A percentile compares a stretch with the other conserved stretches of the same genome.
phyloP scores from a whole-genome alignment of 2,329 filamentous ascomycete species.

The Pseudogymnoascus sp. region DNA sequence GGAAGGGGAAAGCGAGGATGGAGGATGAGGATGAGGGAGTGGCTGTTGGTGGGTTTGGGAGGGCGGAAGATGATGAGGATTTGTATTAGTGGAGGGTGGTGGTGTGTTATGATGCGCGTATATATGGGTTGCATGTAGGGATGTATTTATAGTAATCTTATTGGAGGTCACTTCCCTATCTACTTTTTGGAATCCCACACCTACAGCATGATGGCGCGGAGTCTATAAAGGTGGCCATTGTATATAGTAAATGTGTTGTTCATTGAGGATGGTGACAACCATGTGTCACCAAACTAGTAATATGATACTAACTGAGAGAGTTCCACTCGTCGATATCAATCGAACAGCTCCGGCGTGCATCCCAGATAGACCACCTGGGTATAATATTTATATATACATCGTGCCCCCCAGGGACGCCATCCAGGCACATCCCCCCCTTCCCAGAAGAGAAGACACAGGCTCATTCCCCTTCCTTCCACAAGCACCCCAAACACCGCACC shows the following conservation, averaged over 20 bases:
- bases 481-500: slow-evolving; percentile 56
- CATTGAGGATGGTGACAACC: not conserved
- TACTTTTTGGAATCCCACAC: not conserved
- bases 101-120: not conserved
- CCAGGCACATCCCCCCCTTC: not conserved
- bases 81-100: slow-evolving; percentile 23
- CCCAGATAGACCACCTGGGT: slow-evolving; percentile 1
- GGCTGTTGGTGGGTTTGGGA: slow-evolving; percentile 17
- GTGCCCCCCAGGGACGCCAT: not conserved
- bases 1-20: slow-evolving; percentile 37
- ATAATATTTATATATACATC: slow-evolving; percentile 6
- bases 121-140: not conserved
- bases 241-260: not conserved
- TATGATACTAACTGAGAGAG: not conserved
- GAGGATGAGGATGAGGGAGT: slow-evolving; percentile 47
- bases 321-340: not conserved
- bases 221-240: not conserved
- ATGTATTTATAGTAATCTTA: slow-evolving; percentile 5
- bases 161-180: not conserved
- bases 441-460: not conserved
- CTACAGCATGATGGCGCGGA: not conserved
- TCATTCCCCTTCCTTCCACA: slow-evolving; percentile 26
- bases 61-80: slow-evolving; percentile 27
- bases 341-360: not conserved
- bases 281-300: not conserved